These are phyloP conservation scores for Ophiostoma sp. DNA, from an alignment of 2,329 filamentous ascomycete genomes.

Conservation along the genomic window DNA sequence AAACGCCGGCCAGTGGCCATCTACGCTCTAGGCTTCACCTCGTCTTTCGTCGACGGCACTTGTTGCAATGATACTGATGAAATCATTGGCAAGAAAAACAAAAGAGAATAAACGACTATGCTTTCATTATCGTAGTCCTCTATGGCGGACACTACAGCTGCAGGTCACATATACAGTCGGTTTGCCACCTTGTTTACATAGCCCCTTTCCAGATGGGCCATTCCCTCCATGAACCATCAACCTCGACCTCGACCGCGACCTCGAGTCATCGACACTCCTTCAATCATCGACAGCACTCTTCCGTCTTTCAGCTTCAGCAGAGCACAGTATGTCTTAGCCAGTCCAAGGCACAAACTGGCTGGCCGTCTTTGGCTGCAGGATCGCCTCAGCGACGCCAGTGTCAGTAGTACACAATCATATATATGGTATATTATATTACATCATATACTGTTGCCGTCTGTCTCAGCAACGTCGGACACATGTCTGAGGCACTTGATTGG, in stretches of 20 bases:
- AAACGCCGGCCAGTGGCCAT: too few relatives aligned
- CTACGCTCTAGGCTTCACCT: too few relatives aligned
- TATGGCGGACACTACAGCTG: background rate
- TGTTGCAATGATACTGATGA: too few relatives aligned
- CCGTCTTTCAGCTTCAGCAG: background rate
- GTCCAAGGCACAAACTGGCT: conserved; percentile 6
- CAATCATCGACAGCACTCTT: background rate
- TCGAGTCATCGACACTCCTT: background rate
- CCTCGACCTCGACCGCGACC: background rate
- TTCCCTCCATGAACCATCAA: background rate
- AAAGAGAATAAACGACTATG: background rate
- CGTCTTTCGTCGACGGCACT: too few relatives aligned
- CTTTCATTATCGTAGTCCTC: background rate
- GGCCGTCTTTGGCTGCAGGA: conserved; percentile 11
- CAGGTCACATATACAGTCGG: background rate
- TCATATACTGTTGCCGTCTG: background rate
- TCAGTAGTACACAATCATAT: conserved; percentile 1
- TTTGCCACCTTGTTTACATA: conserved; percentile 3
- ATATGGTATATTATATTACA: background rate
- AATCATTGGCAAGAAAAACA: too few relatives aligned
- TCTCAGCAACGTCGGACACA: background rate
- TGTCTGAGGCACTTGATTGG: conserved; percentile 3
- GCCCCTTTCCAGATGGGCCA: background rate
- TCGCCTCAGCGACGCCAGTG: conserved; percentile 13
- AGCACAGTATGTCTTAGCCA: conserved; percentile 3